Evolutionary conservation across 768 basidiomycete genomes (phyloP).

Genomic region (Trichaptum fuscoviolaceum): DNA sequence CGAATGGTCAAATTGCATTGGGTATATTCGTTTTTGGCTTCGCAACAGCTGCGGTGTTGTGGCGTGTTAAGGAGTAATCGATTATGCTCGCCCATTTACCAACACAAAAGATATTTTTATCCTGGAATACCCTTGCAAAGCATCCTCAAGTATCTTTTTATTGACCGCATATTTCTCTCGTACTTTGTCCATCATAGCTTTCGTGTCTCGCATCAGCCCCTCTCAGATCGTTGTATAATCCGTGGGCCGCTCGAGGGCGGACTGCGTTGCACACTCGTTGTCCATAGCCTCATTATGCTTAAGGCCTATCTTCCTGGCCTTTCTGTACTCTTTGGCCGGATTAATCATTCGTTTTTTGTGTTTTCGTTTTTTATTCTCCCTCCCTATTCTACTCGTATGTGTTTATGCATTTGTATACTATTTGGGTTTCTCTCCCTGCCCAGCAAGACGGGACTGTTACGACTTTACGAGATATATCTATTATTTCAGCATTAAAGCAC

Average conservation of each 20-base stretch:
- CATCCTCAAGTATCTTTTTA: not conserved
- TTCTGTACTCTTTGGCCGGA: not conserved
- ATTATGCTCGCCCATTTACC: not conserved
- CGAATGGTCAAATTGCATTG: slow-evolving; percentile 13
- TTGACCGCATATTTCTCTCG: not conserved
- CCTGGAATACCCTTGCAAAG: not conserved
- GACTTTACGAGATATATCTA: slow-evolving; percentile 1
- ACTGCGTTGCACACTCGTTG: not conserved
- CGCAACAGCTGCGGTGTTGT: slow-evolving; percentile 17
- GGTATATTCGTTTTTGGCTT: slow-evolving; percentile 17
- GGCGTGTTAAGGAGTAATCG: slow-evolving; percentile 13
- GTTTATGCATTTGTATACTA: not conserved
- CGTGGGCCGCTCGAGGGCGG: not conserved
- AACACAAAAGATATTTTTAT: not conserved
- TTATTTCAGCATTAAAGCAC: not conserved
- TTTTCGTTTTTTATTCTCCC: not conserved
- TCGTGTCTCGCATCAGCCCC: not conserved
- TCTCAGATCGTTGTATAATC: not conserved
- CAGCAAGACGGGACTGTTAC: not conserved
- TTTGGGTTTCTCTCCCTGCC: not conserved
- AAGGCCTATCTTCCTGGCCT: not conserved
- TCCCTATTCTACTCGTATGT: not conserved
- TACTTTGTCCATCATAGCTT: not conserved
- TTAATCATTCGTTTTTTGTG: not conserved
- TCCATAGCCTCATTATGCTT: not conserved